Evolutionary conservation across 352 stramenopile genomes (phyloP).

Genomic region (Phytophthora capsici): DNA sequence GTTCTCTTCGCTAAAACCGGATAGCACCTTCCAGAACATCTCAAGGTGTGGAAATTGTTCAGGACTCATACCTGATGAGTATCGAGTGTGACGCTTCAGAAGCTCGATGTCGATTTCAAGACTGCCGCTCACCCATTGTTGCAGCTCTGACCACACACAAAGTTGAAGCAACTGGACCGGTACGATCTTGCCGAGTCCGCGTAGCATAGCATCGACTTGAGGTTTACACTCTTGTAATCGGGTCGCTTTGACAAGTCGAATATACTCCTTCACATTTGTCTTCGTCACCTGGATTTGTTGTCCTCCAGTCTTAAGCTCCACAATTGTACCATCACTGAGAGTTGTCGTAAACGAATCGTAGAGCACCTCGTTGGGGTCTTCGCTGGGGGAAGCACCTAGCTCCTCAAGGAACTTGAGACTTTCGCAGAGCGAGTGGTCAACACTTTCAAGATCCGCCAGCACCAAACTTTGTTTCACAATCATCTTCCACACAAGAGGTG

Average conservation of each 20-base stretch:
- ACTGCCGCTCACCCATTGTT: conserved; percentile 81
- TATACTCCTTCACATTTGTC: conserved; percentile 76
- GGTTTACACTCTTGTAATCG: conserved; percentile 77
- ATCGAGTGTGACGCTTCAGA: conserved; percentile 82
- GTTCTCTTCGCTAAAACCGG: conserved; percentile 70
- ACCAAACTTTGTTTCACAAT: conserved; percentile 75
- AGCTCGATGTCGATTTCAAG: conserved; percentile 78
- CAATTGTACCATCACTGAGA: conserved; percentile 65
- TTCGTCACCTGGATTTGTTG: conserved; percentile 65
- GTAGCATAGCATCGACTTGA: conserved; percentile 79
- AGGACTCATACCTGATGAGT: conserved; percentile 78
- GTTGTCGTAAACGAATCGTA: conserved; percentile 79
- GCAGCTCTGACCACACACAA: conserved; percentile 81
- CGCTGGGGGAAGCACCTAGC: conserved; percentile 14
- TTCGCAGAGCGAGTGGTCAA: conserved; percentile 66
- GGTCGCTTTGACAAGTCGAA: conserved; percentile 62
- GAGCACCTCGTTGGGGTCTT: conserved; percentile 41
- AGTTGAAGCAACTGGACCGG: conserved; percentile 70
- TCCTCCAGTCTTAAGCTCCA: conserved; percentile 68
- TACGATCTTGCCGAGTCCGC: conserved; percentile 73
- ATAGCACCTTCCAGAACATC: conserved; percentile 79
- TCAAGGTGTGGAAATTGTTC: conserved; percentile 77
- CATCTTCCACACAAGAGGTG: conserved; percentile 83
- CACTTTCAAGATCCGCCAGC: conserved; percentile 63
- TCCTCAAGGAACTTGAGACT: conserved; percentile 56